Evolutionary conservation across 2,329 filamentous ascomycete species (phyloP), one percentile per base, ranked within the genome.

Genomic region (Colletotrichum sp.): DNA sequence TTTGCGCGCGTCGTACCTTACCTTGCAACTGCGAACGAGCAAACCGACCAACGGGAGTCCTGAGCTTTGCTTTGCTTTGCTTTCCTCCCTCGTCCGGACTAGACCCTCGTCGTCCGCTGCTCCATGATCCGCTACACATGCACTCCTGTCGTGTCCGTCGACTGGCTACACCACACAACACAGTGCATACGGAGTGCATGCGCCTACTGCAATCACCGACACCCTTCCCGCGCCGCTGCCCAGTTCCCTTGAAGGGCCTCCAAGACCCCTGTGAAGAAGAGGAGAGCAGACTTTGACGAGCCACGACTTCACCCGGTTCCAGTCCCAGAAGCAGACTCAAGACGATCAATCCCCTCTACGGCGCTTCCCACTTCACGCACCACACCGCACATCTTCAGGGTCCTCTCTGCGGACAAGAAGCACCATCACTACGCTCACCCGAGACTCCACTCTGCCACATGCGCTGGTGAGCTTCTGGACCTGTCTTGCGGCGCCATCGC

Each of bases 131-230:
- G 81, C 80, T 84, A 82, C 82, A 83, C 82, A 83, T 83, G 82
- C 82, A 80, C 75, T 79, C 80, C 80, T 83, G 82, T 83, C 81
- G 81, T 83, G 81, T 81, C 79, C 76, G 75, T 80, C 77, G 79
- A 79, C 72, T 77, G 81, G 80, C 82, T 80, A 81, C 80, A 81
- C 82, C 77, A 75, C 55, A 68, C 57, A 57, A 55, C 57, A 73
- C 73, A 63, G 48, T 70, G 74, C 67, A 65, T 67, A 64, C 66
- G 71, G 74, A 76, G 59, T 76, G 72, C 74, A 75, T 75, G 66
- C 55, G 60, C 60, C 60, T 70, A 44, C 71, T 70, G 71, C 74
- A 69, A 74, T 71, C 71, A 74, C 74, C 65, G 65, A 59, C 30
- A 60, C 60, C 65, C 60, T 36, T 76, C 63, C 69, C 61, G 36